Percentiles rank a stretch among this genome's conserved stretches.
phyloP scores from a whole-genome alignment of 306 rosid species.

The Cucurbita maxima region DNA sequence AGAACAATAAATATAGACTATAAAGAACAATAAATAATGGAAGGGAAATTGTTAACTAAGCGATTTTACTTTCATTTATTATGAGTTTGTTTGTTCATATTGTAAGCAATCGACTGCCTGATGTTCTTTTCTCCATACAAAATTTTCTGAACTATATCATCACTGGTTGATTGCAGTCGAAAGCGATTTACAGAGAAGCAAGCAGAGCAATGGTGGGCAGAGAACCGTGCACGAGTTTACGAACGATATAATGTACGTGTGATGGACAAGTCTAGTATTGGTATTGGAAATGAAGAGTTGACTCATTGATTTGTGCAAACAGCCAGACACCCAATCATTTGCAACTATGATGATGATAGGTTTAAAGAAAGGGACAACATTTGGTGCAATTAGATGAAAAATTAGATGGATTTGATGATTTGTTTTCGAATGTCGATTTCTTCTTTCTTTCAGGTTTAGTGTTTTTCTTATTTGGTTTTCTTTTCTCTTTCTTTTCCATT shows the following conservation, averaged over 20 bases:
- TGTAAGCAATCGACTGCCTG: not conserved
- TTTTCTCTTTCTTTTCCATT: conserved; percentile 37
- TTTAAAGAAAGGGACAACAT: conserved; percentile 20
- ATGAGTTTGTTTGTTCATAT: not conserved
- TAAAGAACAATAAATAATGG: not conserved
- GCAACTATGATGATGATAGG: conserved; percentile 39
- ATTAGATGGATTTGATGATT: conserved; percentile 51
- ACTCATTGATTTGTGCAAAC: conserved; percentile 32
- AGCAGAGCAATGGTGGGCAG: conserved; percentile 99
- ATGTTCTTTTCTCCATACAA: not conserved
- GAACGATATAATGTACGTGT: conserved; percentile 73
- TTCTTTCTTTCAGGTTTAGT: conserved; percentile 11
- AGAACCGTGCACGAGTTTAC: conserved; percentile 72
- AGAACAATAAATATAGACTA: not conserved
- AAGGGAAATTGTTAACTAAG: not conserved
- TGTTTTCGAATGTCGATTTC: conserved; percentile 7
- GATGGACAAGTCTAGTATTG: conserved; percentile 72
- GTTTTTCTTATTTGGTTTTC: not conserved
- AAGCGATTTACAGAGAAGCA: conserved; percentile 93
- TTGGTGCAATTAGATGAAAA: conserved; percentile 44
- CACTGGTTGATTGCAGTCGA: conserved; percentile 47
- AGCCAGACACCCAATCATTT: conserved; percentile 17
- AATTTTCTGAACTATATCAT: not conserved
- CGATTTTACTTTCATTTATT: not conserved
- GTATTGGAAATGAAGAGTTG: conserved; percentile 81